Evolutionary conservation across 2,329 filamentous ascomycete genomes (phyloP).

Genomic region (Calonectria hongkongensis): DNA sequence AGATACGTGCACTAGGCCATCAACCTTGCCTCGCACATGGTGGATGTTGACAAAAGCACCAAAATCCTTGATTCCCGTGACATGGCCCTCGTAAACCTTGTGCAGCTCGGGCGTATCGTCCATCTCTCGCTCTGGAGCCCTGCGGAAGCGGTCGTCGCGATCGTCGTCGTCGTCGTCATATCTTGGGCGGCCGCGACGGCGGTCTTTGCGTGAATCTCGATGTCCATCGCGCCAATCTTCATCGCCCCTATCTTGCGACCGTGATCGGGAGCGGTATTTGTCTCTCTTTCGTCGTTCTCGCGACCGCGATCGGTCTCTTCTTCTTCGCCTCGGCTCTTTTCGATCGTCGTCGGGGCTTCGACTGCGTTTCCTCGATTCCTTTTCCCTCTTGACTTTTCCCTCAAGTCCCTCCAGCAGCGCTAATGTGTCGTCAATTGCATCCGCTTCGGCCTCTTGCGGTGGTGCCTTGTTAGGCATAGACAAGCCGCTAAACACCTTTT

Average conservation of each 20-base stretch:
- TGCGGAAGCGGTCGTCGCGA: slow-evolving; percentile 77
- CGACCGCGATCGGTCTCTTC: slow-evolving; percentile 64
- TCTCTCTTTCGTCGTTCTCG: slow-evolving; percentile 62
- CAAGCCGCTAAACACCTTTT: slow-evolving; percentile 92
- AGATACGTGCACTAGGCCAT: slow-evolving; percentile 95
- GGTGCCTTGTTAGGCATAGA: slow-evolving; percentile 86
- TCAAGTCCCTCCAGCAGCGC: slow-evolving; percentile 92
- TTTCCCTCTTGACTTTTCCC: slow-evolving; percentile 75
- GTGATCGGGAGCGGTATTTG: slow-evolving; percentile 61
- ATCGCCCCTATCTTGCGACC: slow-evolving; percentile 63
- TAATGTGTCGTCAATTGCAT: slow-evolving; percentile 93
- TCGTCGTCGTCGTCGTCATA: slow-evolving; percentile 64
- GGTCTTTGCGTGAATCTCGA: slow-evolving; percentile 57
- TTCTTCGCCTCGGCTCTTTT: slow-evolving; percentile 63
- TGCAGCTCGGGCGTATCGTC: slow-evolving; percentile 88
- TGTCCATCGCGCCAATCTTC: slow-evolving; percentile 67
- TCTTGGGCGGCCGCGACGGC: slow-evolving; percentile 61
- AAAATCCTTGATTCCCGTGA: slow-evolving; percentile 96
- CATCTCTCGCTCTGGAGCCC: slow-evolving; percentile 81
- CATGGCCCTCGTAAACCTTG: slow-evolving; percentile 93
- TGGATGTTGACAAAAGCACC: slow-evolving; percentile 96
- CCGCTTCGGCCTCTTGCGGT: slow-evolving; percentile 63
- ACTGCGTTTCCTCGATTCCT: slow-evolving; percentile 73
- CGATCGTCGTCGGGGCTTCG: slow-evolving; percentile 73
- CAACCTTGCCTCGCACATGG: slow-evolving; percentile 90